Conservation (phyloP, 495 filamentous ascomycete species). For the Aspergillus olivimuriae region DNA sequence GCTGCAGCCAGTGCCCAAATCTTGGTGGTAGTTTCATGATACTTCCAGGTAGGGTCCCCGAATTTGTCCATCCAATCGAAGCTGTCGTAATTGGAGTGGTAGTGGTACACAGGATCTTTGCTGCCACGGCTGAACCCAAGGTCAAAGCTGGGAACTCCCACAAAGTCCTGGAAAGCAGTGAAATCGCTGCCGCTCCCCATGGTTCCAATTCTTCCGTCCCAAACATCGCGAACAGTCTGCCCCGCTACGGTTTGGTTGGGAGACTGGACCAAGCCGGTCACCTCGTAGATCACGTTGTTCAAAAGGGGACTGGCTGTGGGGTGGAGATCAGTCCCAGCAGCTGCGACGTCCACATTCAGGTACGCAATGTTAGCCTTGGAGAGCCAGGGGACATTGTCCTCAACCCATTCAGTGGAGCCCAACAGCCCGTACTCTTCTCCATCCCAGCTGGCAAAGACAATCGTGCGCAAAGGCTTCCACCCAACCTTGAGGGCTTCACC, state of each 20-base stretch:
- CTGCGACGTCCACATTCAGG: conserved; percentile 64
- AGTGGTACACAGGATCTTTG: conserved; percentile 59
- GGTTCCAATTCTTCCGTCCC: conserved; percentile 53
- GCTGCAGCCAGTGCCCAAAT: conserved; percentile 48
- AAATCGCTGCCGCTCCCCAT: conserved; percentile 71
- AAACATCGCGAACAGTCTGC: conserved; percentile 62
- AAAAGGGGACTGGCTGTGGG: conserved; percentile 63
- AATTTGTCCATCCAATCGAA: conserved; percentile 70
- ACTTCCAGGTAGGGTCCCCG: conserved; percentile 55
- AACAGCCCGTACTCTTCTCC: conserved; percentile 68
- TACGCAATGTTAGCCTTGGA: conserved; percentile 65
- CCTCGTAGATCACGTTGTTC: conserved; percentile 66
- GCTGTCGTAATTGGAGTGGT: conserved; percentile 73
- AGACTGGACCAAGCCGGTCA: conserved; percentile 62
- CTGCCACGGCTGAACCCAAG: conserved; percentile 46
- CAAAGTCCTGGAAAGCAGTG: conserved; percentile 68
- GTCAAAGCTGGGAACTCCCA: conserved; percentile 60
- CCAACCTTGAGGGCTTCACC: conserved; percentile 65
- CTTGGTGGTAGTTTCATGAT: conserved; percentile 56
- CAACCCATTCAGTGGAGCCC: conserved; percentile 70
- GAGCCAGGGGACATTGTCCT: conserved; percentile 84
- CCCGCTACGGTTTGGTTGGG: conserved; percentile 62
- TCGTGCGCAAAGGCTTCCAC: conserved; percentile 84
- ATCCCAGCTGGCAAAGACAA: conserved; percentile 71
- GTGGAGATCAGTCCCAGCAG: conserved; percentile 42